These are phyloP conservation scores for Fusarium burgessii DNA, from an alignment of 2,329 filamentous ascomycete genomes.

Conservation along the genomic window DNA sequence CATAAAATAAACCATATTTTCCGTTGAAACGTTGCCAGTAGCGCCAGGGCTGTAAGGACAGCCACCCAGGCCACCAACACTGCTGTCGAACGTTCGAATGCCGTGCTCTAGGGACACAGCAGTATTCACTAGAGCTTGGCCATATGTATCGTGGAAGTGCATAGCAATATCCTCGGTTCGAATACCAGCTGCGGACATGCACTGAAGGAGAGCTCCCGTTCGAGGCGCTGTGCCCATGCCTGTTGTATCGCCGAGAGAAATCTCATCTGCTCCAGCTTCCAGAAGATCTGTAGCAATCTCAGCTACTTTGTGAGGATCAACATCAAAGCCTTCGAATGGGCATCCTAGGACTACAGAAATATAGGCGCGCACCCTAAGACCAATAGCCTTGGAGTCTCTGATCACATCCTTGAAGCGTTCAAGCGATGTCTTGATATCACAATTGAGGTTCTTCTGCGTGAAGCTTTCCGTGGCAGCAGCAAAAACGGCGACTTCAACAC, in stretches of 20 bases:
- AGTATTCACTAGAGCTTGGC: slow-evolving; percentile 85
- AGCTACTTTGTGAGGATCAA: slow-evolving; percentile 72
- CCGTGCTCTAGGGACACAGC: slow-evolving; percentile 82
- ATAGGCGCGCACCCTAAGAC: slow-evolving; percentile 80
- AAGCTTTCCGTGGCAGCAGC: slow-evolving; percentile 85
- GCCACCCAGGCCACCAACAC: slow-evolving; percentile 83
- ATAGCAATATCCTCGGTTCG: slow-evolving; percentile 78
- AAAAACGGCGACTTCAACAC: slow-evolving; percentile 81
- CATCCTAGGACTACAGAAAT: slow-evolving; percentile 86
- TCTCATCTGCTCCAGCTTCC: slow-evolving; percentile 90
- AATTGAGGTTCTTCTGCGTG: slow-evolving; percentile 85
- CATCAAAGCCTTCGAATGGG: slow-evolving; percentile 77
- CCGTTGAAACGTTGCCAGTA: slow-evolving; percentile 87
- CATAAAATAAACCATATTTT: slow-evolving; percentile 84
- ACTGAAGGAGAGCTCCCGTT: slow-evolving; percentile 73
- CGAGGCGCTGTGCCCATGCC: slow-evolving; percentile 87
- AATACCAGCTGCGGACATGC: slow-evolving; percentile 74
- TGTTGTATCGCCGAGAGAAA: slow-evolving; percentile 89
- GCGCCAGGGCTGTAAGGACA: slow-evolving; percentile 89
- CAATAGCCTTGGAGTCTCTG: slow-evolving; percentile 70
- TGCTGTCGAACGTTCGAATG: slow-evolving; percentile 81
- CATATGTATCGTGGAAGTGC: slow-evolving; percentile 92
- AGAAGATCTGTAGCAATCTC: slow-evolving; percentile 77
- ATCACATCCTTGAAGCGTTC: slow-evolving; percentile 78
- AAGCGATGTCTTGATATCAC: slow-evolving; percentile 79